Conservation (phyloP, 225 moss, liverwort and hornwort genomes). For the Pleurozium schreberi region DNA sequence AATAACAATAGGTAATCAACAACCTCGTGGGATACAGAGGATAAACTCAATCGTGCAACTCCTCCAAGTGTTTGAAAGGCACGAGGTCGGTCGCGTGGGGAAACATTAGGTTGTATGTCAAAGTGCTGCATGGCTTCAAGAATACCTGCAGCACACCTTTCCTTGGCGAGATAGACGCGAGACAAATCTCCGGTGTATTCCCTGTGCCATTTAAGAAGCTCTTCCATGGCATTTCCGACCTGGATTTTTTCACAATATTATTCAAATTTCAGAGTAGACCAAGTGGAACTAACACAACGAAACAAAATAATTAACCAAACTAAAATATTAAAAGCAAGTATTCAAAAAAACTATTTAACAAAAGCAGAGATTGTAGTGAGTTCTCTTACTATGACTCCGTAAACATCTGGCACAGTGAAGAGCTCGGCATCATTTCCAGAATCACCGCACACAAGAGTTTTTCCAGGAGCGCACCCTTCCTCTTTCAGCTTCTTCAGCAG, state of each 20-base stretch:
- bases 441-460: conserved; percentile 89
- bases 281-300: not conserved
- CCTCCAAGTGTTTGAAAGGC: conserved; percentile 18
- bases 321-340: not conserved
- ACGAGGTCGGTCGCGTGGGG: conserved; percentile 62
- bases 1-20: conserved; percentile 57
- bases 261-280: not conserved
- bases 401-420: conserved; percentile 61
- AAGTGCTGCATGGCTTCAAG: conserved; percentile 88
- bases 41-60: conserved; percentile 10
- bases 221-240: conserved; percentile 93
- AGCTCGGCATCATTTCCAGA: conserved; percentile 93
- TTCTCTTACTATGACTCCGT: conserved; percentile 72
- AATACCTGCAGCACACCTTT: conserved; percentile 87
- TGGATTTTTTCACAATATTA: not conserved
- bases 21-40: conserved; percentile 61
- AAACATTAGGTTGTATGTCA: conserved; percentile 51
- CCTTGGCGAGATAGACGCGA: conserved; percentile 64
- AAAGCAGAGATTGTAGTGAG: not conserved
- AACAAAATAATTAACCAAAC: not conserved
- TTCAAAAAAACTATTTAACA: not conserved
- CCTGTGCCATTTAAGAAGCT: conserved; percentile 66
- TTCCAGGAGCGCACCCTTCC: conserved; percentile 35
- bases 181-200: conserved; percentile 42
- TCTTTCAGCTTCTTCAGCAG: conserved; percentile 60